Base-by-base conservation (phyloP, 805 yeast genomes). In the Wickerhamomyces canadensis region DNA sequence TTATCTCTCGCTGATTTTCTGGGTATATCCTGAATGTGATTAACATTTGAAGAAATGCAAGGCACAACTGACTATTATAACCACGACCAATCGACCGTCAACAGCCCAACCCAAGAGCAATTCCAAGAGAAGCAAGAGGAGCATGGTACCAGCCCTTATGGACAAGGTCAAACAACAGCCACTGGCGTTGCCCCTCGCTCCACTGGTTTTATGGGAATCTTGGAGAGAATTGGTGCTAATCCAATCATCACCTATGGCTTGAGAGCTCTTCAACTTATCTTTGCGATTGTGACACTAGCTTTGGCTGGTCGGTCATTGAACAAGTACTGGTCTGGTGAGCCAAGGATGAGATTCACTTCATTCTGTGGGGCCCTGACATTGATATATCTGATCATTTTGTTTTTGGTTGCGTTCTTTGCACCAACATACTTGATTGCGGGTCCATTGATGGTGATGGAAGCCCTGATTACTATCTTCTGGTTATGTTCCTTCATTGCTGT, bases 401-500 rank as follows among this genome's bases (percentile, higher is more conserved):
- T 43, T 6, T n/a, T 49, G 3, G 15, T 56, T 2, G 43, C 54
- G 1, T 29, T 51, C 23, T n/a, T 49, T 11, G 12, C 31, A 0
- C 55, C 57, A 16, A 25, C 41, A 5, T 28, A 50, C 27, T 44
- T 59, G 11, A 36, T 51, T 18, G 50, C 57, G 8, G 64, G 63
- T 27, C 39, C 48, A 1, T 26, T 57, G 22, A 35, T 60, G 8
- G 15, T 55, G 7, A 39, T 49, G 16, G 68, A 63, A 40, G 26
- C 49, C 5, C 19, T 61, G 6, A 19, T 62, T 27, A 31, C 51
- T 12, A 32, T 58, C 21, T 35, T 63, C 16, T 61, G 65, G 65
- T 37, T 64, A n/a, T 44, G 55, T 33, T 55, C 60, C 1, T 64
- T 62, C 34, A 52, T 64, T 34, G 63, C 63, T 17, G 45, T 52